Base-by-base conservation (phyloP, 23 red algal genomes). In the Rhodosorus marinus region DNA sequence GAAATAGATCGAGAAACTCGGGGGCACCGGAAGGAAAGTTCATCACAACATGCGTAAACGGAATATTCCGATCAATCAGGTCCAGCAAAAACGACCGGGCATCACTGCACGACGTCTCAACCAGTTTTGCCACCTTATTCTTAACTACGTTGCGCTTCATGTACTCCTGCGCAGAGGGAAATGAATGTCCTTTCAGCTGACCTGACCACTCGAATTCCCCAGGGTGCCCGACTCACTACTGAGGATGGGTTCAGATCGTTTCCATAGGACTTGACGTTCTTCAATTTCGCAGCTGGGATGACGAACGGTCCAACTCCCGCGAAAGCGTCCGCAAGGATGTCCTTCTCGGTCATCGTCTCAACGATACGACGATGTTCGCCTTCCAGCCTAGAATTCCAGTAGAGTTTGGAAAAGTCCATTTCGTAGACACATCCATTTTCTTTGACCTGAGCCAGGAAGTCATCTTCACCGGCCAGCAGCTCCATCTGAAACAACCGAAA, bases 341-440 rank as follows among this genome's bases (percentile, higher is more conserved):
- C 72, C 1, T 35, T 22, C 34, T 34, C 8, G 4, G 40, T 42
- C 20, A 84, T 48, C 14, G n/a, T 45, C 6, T n/a, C 35, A 24
- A 95, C 70, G 22, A 95, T 55, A 33, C 71, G 69, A 25, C 78
- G 28, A 50, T 84, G 78, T 49, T 95, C 88, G 21, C 64, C 67
- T 66, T 95, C 88, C 14, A 95, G 62, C 20, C 80, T 70, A 24
- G 78, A 85, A 55, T 95, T 95, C 88, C 88, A 95, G 59, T 95
- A 95, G 11, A 95, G 78, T 8, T 55, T 48, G 20, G 38, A 47
- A 27, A 84, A 79, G 41, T 84, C 78, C 20, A 95, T 35, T 50
- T 30, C 43, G 59, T 74, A 95, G 26, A 27, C 49, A 40, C 88
- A 95, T 3, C 77, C 66, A 55, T 95, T 95, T 56, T 95, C 88